Percentiles rank a stretch among this genome's conserved stretches.
phyloP scores from a whole-genome alignment of 345 rosid genomes.

The Populus davidiana region DNA sequence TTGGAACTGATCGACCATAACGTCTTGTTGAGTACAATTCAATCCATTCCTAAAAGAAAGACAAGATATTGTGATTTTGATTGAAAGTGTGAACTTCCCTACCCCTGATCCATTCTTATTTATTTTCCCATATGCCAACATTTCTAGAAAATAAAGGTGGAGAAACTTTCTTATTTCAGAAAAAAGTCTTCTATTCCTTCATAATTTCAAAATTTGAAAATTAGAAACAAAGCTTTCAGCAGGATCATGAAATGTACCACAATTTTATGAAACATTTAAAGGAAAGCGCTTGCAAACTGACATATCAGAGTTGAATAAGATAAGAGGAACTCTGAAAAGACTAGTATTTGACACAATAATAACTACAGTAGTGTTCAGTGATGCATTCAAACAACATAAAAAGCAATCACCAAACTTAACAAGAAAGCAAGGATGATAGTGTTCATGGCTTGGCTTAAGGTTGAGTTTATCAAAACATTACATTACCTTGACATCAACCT shows the following conservation, averaged over 20 bases:
- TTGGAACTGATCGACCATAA: constrained; percentile 47
- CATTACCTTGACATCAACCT: constrained; percentile 60
- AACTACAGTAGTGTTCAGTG: not conserved
- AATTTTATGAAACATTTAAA: not conserved
- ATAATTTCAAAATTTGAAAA: not conserved
- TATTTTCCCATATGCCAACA: not conserved
- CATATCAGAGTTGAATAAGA: not conserved
- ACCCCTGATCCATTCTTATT: not conserved
- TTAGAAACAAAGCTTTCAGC: not conserved
- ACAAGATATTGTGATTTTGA: not conserved
- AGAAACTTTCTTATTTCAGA: not conserved
- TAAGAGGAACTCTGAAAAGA: not conserved
- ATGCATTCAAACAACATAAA: not conserved
- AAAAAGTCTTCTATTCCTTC: not conserved
- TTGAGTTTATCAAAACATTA: not conserved
- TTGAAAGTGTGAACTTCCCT: not conserved
- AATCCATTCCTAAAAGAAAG: constrained; percentile 54
- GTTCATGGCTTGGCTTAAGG: not conserved
- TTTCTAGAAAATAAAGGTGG: too few relatives aligned
- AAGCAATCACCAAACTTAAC: not conserved
- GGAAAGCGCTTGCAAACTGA: not conserved
- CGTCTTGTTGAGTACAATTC: constrained; percentile 49
- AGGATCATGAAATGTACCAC: not conserved
- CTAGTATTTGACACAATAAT: not conserved
- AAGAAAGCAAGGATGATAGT: not conserved